A percentile compares a stretch with the other conserved stretches of the same genome.
Conservation (phyloP, 441 rosid species). For the Populus hybrid region DNA sequence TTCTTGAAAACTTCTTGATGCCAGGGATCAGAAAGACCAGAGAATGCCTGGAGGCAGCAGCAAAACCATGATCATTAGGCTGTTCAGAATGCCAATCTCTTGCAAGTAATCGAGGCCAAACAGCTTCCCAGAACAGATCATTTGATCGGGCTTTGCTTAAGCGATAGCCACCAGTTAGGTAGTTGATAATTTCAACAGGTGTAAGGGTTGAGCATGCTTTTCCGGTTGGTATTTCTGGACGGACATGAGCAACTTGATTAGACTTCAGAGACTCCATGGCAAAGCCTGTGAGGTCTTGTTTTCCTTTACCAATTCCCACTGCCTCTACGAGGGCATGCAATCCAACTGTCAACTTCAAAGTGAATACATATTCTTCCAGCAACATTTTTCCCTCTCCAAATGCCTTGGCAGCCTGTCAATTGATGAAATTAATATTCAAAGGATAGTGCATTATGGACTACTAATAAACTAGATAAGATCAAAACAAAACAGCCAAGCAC, state of each 20-base stretch:
- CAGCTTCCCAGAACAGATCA: constrained; percentile 96
- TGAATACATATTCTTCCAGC: constrained; percentile 50
- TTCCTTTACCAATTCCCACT: constrained; percentile 62
- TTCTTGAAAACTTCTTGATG: constrained; percentile 43
- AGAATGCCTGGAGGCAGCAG: constrained; percentile 32
- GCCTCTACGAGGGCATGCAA: constrained; percentile 40
- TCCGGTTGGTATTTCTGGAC: constrained; percentile 58
- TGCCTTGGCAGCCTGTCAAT: constrained; percentile 42
- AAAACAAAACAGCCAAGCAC: neutral
- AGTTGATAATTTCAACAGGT: constrained; percentile 52
- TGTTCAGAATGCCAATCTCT: constrained; percentile 95
- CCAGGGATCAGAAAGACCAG: constrained; percentile 54
- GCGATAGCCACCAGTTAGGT: constrained; percentile 67
- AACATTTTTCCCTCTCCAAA: constrained; percentile 46
- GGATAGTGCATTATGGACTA: too few species aligned
- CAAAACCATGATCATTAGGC: constrained; percentile 44
- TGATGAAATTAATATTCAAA: constrained; percentile 7
- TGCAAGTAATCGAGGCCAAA: constrained; percentile 91
- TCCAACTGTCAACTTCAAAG: constrained; percentile 48
- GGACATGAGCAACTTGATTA: constrained; percentile 35
- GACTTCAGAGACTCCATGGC: constrained; percentile 52
- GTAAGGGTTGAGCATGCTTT: constrained; percentile 68
- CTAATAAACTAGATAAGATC: too few species aligned
- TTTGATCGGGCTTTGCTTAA: constrained; percentile 76
- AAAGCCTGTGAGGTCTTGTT: constrained; percentile 66